Evolutionary conservation across 179 eudicot species (phyloP).

Genomic region (Amaranthus tricolor): DNA sequence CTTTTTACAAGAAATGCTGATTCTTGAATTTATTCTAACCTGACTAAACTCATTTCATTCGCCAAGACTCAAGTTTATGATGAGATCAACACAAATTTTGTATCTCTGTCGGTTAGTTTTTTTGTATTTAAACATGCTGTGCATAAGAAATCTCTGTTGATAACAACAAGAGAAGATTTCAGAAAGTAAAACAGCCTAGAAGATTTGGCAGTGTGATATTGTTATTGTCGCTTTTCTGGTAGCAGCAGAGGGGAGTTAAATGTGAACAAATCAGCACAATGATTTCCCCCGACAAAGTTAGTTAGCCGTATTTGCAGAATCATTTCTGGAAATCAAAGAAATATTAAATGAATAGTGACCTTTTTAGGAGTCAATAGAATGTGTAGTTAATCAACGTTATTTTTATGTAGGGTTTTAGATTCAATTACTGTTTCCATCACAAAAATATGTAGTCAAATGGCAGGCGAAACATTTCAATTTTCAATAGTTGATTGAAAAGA

Average conservation of each 20-base stretch:
- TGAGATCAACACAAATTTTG: not conserved
- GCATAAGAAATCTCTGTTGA: not conserved
- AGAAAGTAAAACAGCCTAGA: not conserved
- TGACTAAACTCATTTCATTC: not conserved
- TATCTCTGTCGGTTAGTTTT: not conserved
- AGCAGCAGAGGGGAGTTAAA: not conserved
- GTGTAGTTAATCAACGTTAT: no score
- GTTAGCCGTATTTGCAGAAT: no score
- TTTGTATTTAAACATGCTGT: not conserved
- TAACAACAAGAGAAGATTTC: not conserved
- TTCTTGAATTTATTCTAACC: not conserved
- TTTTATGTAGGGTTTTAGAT: no score
- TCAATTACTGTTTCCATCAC: no score
- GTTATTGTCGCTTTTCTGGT: not conserved
- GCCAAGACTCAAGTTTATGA: not conserved
- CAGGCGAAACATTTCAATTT: no score
- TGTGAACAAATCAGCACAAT: not conserved
- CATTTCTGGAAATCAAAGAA: no score
- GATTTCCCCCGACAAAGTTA: no score
- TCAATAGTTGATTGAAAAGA: no score
- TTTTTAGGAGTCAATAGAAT: no score
- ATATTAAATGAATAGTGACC: no score
- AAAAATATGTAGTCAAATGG: no score
- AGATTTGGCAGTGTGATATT: not conserved
- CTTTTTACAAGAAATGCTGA: not conserved